Evolutionary conservation across 2,329 filamentous ascomycete species (phyloP), one percentile per base, ranked within the genome.

Genomic region (Gnomoniopsis sp.): DNA sequence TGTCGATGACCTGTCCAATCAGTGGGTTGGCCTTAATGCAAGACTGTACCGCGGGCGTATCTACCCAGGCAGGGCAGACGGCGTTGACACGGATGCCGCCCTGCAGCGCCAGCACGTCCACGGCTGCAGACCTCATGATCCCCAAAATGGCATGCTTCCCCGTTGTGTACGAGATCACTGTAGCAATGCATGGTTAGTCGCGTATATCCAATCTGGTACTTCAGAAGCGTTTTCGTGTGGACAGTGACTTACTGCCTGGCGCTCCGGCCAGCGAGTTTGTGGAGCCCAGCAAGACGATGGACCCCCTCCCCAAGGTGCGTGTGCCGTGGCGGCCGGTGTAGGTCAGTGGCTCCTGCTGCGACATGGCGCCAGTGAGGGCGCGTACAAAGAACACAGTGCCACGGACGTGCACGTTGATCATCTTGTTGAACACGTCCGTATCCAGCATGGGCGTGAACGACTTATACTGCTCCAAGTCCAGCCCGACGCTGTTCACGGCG

Each of bases 1-100:
- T 47, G 8, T 36, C 10, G 33, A 70, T 63, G 1, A 62, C 44
- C 0, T 57, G 19, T 0, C 30, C 53, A 1, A 69, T 54, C 6
- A 58, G 41, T 0, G 61, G 58, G 17, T 63, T 53, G 8, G 57
- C 53, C 10, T 63, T 55, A n/a, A 59, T 50, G 1, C 60, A 64
- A 34, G 47, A 47, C 10, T 64, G 57, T 1, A 70, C 56, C 68
- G 71, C 71, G 2, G 67, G 67, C 0, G 70, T 72, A 12, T 70
- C 64, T 2, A 65, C 63, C 66, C 68, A 72, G 1, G 66, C 62
- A 0, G 71, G 71, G 41, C 69, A 71, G 12, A 73, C 61, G 7
- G 66, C 62, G 52, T 73, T 74, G 30, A 72, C 66, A 2, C 71
- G 63, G 34, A 72, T 71, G 1, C 58, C 60, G 26, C 66, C 65